Conservation (phyloP, 169 alveolate species). For the Plasmodium sp. region DNA sequence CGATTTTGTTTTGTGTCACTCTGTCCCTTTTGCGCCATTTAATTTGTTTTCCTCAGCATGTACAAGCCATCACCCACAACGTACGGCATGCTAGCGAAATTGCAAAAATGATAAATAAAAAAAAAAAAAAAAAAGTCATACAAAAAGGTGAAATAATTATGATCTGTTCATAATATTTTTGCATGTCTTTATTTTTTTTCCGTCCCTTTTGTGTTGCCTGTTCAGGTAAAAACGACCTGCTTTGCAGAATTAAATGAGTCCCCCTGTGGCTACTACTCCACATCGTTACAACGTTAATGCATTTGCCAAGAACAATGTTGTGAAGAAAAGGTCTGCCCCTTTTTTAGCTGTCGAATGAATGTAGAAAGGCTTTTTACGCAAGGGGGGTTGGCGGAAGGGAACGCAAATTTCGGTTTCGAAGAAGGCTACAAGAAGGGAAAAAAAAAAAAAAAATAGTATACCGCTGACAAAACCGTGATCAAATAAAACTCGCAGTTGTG, state of each 20-base stretch:
- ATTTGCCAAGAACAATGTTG: not conserved
- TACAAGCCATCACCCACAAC: not conserved
- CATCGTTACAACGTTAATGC: not conserved
- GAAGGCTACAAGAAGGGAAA: not conserved
- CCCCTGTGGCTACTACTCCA: not conserved
- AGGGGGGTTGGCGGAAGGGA: not conserved
- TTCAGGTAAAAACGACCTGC: not conserved
- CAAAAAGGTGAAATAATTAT: constrained; percentile 24
- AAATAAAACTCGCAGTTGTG: not conserved
- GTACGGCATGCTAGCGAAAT: not conserved
- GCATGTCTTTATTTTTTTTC: constrained; percentile 7
- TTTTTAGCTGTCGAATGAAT: not conserved
- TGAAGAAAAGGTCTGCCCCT: not conserved
- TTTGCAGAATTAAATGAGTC: constrained; percentile 13
- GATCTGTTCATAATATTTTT: constrained; percentile 25
- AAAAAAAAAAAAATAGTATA: not conserved
- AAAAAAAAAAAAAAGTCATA: constrained; percentile 1
- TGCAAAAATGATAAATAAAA: not conserved
- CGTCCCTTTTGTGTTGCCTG: not conserved
- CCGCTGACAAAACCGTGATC: not conserved
- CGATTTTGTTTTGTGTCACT: not conserved
- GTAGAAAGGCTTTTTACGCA: not conserved
- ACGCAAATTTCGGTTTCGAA: not conserved
- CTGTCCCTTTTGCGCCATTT: not conserved
- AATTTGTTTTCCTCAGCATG: not conserved